Percentiles rank a stretch among this genome's conserved stretches.
Conservation (phyloP, 768 basidiomycete species). For the Lactarius trivialis region DNA sequence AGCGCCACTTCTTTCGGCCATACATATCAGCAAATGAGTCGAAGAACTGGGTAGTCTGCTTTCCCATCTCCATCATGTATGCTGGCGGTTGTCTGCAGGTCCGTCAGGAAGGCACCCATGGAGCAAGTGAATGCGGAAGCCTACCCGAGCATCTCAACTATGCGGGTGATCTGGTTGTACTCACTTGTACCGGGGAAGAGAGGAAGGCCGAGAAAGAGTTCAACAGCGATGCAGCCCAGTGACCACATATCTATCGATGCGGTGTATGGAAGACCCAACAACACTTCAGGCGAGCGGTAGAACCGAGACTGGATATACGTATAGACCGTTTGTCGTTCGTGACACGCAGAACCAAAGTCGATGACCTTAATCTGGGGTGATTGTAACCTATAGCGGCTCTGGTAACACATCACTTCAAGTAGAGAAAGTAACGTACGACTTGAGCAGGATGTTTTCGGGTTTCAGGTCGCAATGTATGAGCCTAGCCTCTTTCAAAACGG, state of each 20-base stretch:
- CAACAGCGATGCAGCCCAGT: slow-evolving; percentile 95
- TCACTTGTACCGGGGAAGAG: slow-evolving; percentile 98
- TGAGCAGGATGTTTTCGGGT: slow-evolving; percentile 96
- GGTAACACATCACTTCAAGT: slow-evolving; percentile 8
- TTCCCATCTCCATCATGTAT: slow-evolving; percentile 93
- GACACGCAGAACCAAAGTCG: slow-evolving; percentile 98
- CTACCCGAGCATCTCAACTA: slow-evolving; percentile 97
- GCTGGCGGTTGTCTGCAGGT: slow-evolving; percentile 69
- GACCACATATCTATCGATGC: slow-evolving; percentile 99
- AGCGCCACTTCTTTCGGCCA: slow-evolving; percentile 75
- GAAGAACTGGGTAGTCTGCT: slow-evolving; percentile 93
- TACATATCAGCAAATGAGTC: slow-evolving; percentile 67
- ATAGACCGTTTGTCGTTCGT: slow-evolving; percentile 98
- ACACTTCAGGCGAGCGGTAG: slow-evolving; percentile 96
- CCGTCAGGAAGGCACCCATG: slow-evolving; percentile 7
- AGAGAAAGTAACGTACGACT: slow-evolving; percentile 56
- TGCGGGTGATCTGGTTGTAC: slow-evolving; percentile 95
- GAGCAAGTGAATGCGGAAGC: slow-evolving; percentile 29
- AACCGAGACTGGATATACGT: slow-evolving; percentile 99
- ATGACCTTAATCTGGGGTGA: slow-evolving; percentile 98
- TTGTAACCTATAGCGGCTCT: slow-evolving; percentile 57
- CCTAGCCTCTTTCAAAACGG: slow-evolving; percentile 89
- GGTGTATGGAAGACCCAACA: slow-evolving; percentile 90
- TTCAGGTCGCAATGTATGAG: slow-evolving; percentile 98
- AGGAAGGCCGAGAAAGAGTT: slow-evolving; percentile 92